Evolutionary conservation across 2,329 filamentous ascomycete genomes (phyloP), one percentile per base, ranked within the genome.

Genomic region (Paramyrothecium roridum): DNA sequence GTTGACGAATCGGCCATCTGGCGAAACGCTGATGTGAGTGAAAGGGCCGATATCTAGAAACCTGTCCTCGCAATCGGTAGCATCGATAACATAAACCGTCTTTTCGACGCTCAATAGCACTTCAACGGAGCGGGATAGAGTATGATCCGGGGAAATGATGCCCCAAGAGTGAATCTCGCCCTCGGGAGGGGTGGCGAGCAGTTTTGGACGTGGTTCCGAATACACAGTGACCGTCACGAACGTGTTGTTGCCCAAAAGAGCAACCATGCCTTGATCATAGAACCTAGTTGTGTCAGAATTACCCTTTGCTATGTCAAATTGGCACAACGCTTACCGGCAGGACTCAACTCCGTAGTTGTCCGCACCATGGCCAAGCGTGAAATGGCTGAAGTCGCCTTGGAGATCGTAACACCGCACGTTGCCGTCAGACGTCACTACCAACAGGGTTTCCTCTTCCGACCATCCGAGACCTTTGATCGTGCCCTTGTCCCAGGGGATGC

Each of bases 301-400:
- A 17, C 33, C 8, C 17, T 33, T 16, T 3, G 21, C 10, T n/a
- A 20, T 12, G 19, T 34, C 6, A 34, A 46, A 21, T 34, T 21
- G 3, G 11, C 13, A 52, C 8, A 11, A 17, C 30, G 20, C n/a
- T 53, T 67, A 77, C 73, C 87, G 87, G 76, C 93, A 98, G n/a
- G 87, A 88, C 62, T 86, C 81, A 20, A 99, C 93, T 23, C 93
- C 90, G 65, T 88, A 86, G 61, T 96, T 90, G 65, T 98, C 95
- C 22, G 93, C 88, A 22, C 90, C 90, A 71, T 96, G 88, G 53
- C 93, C 95, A 0, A 99, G 79, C 1, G 90, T 93, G 72, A 98
- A 99, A 56, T 96, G 93, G 17, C 88, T 91, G 69, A 99, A 99
- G 69, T 98, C 93, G 59, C 89, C 91, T 70, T 96, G 90, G n/a